phyloP scores from a whole-genome alignment of 164 flowering plant genomes.

The Annona squamosa region DNA sequence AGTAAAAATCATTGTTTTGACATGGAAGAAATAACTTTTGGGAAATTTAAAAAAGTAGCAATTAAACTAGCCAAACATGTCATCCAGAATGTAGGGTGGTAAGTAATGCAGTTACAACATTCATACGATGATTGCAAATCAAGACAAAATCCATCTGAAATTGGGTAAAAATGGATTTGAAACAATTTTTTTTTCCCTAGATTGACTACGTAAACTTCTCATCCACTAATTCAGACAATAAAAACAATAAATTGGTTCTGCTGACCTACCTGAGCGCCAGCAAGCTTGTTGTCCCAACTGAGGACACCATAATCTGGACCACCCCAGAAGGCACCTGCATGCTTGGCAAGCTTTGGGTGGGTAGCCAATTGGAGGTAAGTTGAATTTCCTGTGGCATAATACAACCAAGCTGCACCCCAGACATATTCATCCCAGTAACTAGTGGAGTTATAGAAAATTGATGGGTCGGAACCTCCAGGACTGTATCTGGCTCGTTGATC shows the following conservation, averaged over 20 bases:
- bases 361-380: conserved; percentile 80
- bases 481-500: conserved; percentile 79
- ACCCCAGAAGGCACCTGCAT: conserved; percentile 98
- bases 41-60: no score
- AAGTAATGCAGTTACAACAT: no score
- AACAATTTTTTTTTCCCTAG: no score
- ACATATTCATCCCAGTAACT: conserved; percentile 88
- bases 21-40: no score
- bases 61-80: no score
- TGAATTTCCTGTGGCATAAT: conserved; percentile 87
- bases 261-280: conserved; percentile 80
- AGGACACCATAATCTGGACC: conserved; percentile 87
- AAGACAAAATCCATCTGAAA: no score
- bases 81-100: no score
- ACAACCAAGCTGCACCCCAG: conserved; percentile 96
- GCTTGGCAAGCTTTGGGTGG: conserved; percentile 57
- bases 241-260: neutral
- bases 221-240: no score
- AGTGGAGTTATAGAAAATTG: conserved; percentile 72
- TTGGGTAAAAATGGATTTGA: no score
- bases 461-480: conserved; percentile 46
- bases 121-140: no score
- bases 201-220: no score
- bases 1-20: no score
- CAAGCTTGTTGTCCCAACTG: conserved; percentile 97